Base-by-base conservation (phyloP, 1,284 basidiomycete species). In the Trichosporon coremiiforme region DNA sequence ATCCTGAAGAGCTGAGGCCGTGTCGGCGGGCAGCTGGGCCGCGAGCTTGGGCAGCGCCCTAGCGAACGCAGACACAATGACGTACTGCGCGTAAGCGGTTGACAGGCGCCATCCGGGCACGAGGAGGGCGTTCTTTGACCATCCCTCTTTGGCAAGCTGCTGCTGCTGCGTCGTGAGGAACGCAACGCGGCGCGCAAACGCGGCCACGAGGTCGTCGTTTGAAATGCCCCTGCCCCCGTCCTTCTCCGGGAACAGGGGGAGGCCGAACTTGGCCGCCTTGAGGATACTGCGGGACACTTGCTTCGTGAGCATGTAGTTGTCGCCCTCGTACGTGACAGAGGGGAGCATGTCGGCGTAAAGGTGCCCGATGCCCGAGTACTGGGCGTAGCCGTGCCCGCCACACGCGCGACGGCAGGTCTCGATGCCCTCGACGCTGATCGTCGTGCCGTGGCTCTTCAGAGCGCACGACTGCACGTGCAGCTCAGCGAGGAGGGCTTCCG, bases 371-470 rank as follows among this genome's bases (percentile, higher is more conserved):
- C 85, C 85, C 5, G 86, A 85, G 79, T 87, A 87, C 17, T 85
- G 84, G 47, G 85, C 86, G 78, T 87, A 88, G 1, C 87, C 87
- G 76, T 87, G 87, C 0, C 87, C 87, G 69, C 87, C 87, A 66
- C 85, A 86, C 13, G 85, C 79, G 76, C 87, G 84, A 50, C 87
- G 79, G 70, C 79, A 74, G 7, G 86, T 84, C 70, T 87, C 86
- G 63, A 88, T 83, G 0, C 84, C 80, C 74, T 87, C 87, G 55
- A 88, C 81, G 8, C 85, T 79, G 35, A 78, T 75, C 5, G 83
- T 85, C 72, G 87, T 84, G 65, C 85, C 79, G 71, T 70, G 62
- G 17, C 63, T 31, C 68, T 71, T 70, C 62, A 71, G 65, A 4
- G 66, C 69, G 64, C 69, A 69, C 13, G 66, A 70, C 25, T 53